Conservation (phyloP, 495 filamentous ascomycete genomes). For the Letharia lupina region DNA sequence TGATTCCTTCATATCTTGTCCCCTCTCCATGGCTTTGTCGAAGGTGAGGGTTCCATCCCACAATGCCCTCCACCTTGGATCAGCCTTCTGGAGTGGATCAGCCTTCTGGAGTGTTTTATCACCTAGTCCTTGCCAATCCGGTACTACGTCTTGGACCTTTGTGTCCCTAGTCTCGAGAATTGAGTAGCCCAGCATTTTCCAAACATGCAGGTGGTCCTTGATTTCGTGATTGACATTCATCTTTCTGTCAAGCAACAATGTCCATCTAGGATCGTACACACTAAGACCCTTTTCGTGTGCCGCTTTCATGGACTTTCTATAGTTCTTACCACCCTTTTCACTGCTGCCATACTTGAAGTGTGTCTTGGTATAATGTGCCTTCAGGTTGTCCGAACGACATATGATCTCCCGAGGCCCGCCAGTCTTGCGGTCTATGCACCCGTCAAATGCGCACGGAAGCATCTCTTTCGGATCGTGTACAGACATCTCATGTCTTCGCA, state of each 20-base stretch:
- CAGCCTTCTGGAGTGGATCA: neutral
- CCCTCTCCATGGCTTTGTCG: neutral
- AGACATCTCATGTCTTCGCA: slow-evolving; percentile 7
- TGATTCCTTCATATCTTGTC: slow-evolving; percentile 1
- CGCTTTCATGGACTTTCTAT: slow-evolving; percentile 4
- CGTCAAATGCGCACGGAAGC: neutral
- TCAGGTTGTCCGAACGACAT: slow-evolving; percentile 14
- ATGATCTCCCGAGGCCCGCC: neutral
- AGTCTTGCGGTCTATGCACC: slow-evolving; percentile 1
- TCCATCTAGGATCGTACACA: neutral
- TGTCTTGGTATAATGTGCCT: slow-evolving; percentile 11
- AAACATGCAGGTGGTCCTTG: neutral
- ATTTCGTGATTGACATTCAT: neutral
- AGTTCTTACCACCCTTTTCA: slow-evolving; percentile 3
- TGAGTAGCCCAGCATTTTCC: slow-evolving; percentile 18
- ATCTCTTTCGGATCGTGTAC: neutral
- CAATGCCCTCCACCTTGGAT: slow-evolving; percentile 14
- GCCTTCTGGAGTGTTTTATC: neutral
- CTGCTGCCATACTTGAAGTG: slow-evolving; percentile 12
- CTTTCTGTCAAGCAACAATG: neutral
- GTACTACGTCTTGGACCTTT: slow-evolving; percentile 8
- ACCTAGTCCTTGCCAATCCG: neutral
- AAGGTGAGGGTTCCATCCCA: neutral
- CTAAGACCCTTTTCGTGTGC: neutral
- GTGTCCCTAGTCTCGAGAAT: slow-evolving; percentile 11